These are phyloP conservation scores for Tricholoma terreum DNA, from an alignment of 768 basidiomycete species.

Conservation along the genomic window DNA sequence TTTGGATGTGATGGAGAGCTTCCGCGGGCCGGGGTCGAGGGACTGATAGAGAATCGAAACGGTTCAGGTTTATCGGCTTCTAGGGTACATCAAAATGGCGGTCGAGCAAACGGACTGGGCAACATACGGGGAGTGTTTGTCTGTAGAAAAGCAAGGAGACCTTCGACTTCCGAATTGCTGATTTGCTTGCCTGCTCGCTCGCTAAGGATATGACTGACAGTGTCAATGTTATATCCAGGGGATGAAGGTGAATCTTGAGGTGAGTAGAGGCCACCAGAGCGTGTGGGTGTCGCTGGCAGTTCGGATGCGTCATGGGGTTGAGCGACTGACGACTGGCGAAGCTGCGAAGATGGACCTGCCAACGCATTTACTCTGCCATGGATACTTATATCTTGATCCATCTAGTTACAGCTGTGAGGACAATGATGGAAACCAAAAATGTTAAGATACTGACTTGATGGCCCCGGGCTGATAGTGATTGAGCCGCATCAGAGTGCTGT, in stretches of 20 bases:
- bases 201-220: conserved; percentile 46
- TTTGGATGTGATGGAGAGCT: conserved; percentile 28
- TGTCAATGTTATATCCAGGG: conserved; percentile 44
- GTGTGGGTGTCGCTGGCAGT: conserved; percentile 5
- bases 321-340: conserved; percentile 6
- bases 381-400: conserved; percentile 14
- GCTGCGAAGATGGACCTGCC: conserved; percentile 1
- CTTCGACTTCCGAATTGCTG: conserved; percentile 50
- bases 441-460: conserved; percentile 21
- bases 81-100: not conserved
- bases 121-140: conserved; percentile 46
- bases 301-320: conserved; percentile 5
- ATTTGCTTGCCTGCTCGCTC: conserved; percentile 47
- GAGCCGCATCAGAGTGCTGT: conserved; percentile 13
- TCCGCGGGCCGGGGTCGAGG: conserved; percentile 37
- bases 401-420: conserved; percentile 8
- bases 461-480: conserved; percentile 23
- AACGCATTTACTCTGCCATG: conserved; percentile 4
- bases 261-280: conserved; percentile 3
- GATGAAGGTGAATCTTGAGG: conserved; percentile 24
- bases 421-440: not conserved
- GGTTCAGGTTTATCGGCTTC: conserved; percentile 43
- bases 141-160: conserved; percentile 53
- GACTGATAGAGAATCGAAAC: conserved; percentile 61
- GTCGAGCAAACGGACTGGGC: conserved; percentile 1